Percentiles rank a stretch among this genome's conserved stretches.
These are phyloP conservation scores for Mycena amicta DNA, from an alignment of 768 basidiomycete genomes.

Conservation along the genomic window DNA sequence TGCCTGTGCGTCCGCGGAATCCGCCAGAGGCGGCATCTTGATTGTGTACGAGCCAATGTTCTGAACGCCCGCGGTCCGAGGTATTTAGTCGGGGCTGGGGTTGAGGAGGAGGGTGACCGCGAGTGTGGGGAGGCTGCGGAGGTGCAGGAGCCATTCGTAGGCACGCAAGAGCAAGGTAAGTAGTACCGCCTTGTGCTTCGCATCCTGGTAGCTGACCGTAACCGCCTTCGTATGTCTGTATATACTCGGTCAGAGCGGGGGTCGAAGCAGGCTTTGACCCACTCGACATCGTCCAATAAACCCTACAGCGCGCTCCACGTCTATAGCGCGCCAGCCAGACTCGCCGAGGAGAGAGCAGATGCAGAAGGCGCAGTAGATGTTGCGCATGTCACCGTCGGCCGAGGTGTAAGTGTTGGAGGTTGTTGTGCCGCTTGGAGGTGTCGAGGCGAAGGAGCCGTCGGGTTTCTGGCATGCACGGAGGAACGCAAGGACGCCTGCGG, in stretches of 20 bases:
- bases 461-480: constrained; percentile 70
- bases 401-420: constrained; percentile 1
- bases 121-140: background rate
- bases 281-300: constrained; percentile 80
- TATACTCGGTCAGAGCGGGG: constrained; percentile 4
- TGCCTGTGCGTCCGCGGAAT: constrained; percentile 87
- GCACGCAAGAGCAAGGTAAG: constrained; percentile 86
- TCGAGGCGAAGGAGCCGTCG: constrained; percentile 73
- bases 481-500: constrained; percentile 63
- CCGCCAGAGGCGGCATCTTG: constrained; percentile 70
- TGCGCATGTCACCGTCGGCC: constrained; percentile 83
- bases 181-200: constrained; percentile 93
- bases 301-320: constrained; percentile 57
- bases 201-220: constrained; percentile 81
- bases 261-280: constrained; percentile 26
- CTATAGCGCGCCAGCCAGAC: constrained; percentile 63
- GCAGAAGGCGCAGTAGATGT: constrained; percentile 85
- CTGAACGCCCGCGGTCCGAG: constrained; percentile 52
- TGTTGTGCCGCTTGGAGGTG: background rate
- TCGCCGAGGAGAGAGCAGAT: constrained; percentile 78
- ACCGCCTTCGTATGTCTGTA: constrained; percentile 89
- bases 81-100: constrained; percentile 29
- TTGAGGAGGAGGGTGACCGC: constrained; percentile 17
- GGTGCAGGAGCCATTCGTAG: constrained; percentile 51
- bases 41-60: constrained; percentile 78